Conservation (phyloP, 768 basidiomycete species). For the Hortiboletus flavorubellus region DNA sequence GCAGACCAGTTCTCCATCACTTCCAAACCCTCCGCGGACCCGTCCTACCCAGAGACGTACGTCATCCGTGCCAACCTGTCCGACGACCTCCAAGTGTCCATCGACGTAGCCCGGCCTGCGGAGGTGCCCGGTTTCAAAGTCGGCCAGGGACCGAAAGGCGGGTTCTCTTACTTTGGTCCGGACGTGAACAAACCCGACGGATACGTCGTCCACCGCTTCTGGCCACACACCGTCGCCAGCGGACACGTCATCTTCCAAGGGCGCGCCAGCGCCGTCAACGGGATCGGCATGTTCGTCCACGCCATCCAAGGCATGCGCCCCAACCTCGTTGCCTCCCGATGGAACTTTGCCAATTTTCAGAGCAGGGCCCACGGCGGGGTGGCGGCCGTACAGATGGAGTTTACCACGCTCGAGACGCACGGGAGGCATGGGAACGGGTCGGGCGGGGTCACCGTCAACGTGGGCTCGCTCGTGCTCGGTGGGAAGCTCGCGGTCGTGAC, state of each 20-base stretch:
- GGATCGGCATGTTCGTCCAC: slow-evolving; percentile 85
- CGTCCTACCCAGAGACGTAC: slow-evolving; percentile 73
- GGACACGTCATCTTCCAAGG: slow-evolving; percentile 72
- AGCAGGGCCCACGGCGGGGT: slow-evolving; percentile 68
- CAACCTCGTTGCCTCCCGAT: slow-evolving; percentile 84
- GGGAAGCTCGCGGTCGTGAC: slow-evolving; percentile 76
- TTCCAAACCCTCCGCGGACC: slow-evolving; percentile 49
- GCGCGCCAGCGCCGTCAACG: slow-evolving; percentile 51
- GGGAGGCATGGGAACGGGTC: slow-evolving; percentile 79
- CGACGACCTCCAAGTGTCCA: slow-evolving; percentile 73
- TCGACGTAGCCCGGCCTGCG: slow-evolving; percentile 68
- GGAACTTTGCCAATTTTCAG: slow-evolving; percentile 97
- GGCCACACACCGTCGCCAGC: slow-evolving; percentile 62
- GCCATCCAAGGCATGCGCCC: slow-evolving; percentile 99
- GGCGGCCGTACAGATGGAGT: slow-evolving; percentile 93
- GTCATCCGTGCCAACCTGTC: slow-evolving; percentile 75
- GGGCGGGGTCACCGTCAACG: slow-evolving; percentile 78
- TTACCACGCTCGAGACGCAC: slow-evolving; percentile 76
- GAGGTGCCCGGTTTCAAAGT: slow-evolving; percentile 86
- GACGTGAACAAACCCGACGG: slow-evolving; percentile 70
- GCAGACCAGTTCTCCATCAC: slow-evolving; percentile 82
- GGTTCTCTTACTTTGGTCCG: slow-evolving; percentile 82
- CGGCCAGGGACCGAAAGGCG: slow-evolving; percentile 84
- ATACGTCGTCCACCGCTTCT: slow-evolving; percentile 89
- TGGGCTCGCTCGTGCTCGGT: slow-evolving; percentile 81